Evolutionary conservation across 148 eudicot genomes (phyloP), one percentile per base, ranked within the genome.

Genomic region (Chenopodium suecicum): DNA sequence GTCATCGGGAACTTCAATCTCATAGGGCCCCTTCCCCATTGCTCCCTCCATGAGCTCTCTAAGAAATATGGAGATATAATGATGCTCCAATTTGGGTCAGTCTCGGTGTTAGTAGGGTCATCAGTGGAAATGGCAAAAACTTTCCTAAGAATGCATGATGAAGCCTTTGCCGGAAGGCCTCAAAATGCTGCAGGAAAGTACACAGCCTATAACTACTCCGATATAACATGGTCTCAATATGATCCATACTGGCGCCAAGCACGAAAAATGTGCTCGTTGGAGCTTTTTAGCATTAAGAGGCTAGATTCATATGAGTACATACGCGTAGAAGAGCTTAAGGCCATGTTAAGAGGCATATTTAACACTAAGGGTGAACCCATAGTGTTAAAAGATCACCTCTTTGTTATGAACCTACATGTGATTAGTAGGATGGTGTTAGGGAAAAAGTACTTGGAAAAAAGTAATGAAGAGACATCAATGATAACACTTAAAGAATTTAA

Each of bases 1-100:
- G 79, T 95, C 1, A 93, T 95, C 14, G 98, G 98, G 0, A 95
- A 95, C 85, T 90, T 93, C 50, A 92, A 95, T 88, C 94, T 93
- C 9, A 88, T 95, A 7, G 97, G 98, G 1, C 4, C 88, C 22
- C 98, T 93, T 72, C 93, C 96, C 9, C 99, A 95, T 82, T 89
- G 90, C 5, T 92, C 97, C 69, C 70, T 94, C 74, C 90, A 95
- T 76, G 76, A 84, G 7, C 91, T 95, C 74, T 88, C 95, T 78
- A 81, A 82, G 50, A 84, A 79, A 66, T 89, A 95, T 73, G 98
- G 99, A 2, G 94, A 91, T 34, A 12, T 95, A 52, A 92, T 95
- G 93, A 91, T 89, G 62, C 86, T 95, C 74, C 86, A 77, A 0
- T 89, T 92, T 62, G 99, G 99, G 46, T 90, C 95, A 12, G 70